phyloP scores from a whole-genome alignment of 495 filamentous ascomycete genomes.

The Lepraria neglecta region DNA sequence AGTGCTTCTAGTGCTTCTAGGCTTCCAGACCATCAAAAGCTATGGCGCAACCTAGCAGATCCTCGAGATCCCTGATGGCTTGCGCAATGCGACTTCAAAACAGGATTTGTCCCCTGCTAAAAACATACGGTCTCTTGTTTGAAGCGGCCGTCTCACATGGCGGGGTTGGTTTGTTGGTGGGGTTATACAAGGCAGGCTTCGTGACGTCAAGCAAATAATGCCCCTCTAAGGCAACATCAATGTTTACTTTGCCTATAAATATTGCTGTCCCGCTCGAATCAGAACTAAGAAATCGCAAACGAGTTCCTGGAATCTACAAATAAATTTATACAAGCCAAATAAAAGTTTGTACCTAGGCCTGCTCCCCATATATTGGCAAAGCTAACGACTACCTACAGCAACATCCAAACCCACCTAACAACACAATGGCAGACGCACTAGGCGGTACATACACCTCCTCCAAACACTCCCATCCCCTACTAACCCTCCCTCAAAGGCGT shows the following conservation, averaged over 20 bases:
- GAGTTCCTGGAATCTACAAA: too few species aligned
- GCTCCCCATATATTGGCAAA: background rate
- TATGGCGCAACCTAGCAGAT: too few species aligned
- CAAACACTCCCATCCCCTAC: too few species aligned
- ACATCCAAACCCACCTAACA: background rate
- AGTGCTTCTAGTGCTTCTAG: too few species aligned
- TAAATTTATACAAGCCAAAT: too few species aligned
- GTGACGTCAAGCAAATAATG: background rate
- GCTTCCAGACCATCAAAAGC: too few species aligned
- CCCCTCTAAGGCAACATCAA: slow-evolving; percentile 7
- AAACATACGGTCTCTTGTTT: too few species aligned
- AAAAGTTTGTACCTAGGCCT: too few species aligned
- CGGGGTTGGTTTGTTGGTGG: slow-evolving; percentile 1
- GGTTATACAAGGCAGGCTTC: background rate
- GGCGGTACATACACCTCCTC: background rate
- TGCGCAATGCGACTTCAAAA: background rate
- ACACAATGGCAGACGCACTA: slow-evolving; percentile 10
- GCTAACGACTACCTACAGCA: background rate
- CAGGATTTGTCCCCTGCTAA: background rate
- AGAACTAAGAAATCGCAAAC: too few species aligned
- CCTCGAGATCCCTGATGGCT: too few species aligned
- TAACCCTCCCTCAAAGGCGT: slow-evolving; percentile 1
- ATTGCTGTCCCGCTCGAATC: background rate
- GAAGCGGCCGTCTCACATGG: slow-evolving; percentile 3
- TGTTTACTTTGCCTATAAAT: background rate